These are phyloP conservation scores for Eremomyces bilateralis DNA, from an alignment of 495 filamentous ascomycete species.

Conservation along the genomic window DNA sequence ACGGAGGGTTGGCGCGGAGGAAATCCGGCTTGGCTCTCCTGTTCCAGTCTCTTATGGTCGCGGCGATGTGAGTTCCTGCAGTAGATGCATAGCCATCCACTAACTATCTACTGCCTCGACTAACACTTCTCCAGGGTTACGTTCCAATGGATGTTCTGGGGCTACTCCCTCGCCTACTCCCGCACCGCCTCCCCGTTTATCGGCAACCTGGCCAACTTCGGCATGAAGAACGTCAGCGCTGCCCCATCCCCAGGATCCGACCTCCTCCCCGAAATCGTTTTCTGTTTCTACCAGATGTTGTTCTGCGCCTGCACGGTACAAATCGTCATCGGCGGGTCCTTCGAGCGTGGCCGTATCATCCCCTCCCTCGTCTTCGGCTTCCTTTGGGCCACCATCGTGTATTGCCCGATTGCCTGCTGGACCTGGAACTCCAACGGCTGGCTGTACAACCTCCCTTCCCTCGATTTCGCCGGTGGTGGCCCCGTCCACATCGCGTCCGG, in stretches of 20 bases:
- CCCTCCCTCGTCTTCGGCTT: conserved; percentile 35
- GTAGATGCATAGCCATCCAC: too few species aligned
- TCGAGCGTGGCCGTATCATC: conserved; percentile 32
- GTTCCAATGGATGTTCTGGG: conserved; percentile 38
- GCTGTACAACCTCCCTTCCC: conserved; percentile 30
- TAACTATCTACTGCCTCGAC: not conserved
- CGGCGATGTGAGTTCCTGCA: conserved; percentile 10
- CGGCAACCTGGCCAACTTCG: conserved; percentile 31
- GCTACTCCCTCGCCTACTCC: conserved; percentile 32
- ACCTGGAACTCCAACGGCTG: conserved; percentile 38
- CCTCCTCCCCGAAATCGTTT: conserved; percentile 32
- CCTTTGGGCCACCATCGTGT: conserved; percentile 36
- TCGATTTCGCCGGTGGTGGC: conserved; percentile 34
- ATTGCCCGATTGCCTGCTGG: conserved; percentile 37
- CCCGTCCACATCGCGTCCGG: conserved; percentile 35
- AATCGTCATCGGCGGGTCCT: conserved; percentile 30
- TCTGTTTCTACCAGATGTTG: conserved; percentile 34
- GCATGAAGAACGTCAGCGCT: conserved; percentile 27
- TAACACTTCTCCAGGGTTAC: conserved; percentile 12
- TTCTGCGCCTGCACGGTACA: conserved; percentile 34
- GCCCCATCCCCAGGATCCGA: conserved; percentile 27
- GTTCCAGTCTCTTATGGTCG: conserved; percentile 32
- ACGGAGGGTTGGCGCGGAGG: conserved; percentile 33
- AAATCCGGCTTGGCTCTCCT: conserved; percentile 34
- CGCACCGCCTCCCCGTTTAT: conserved; percentile 30